Evolutionary conservation across 2,329 filamentous ascomycete species (phyloP), one percentile per base, ranked within the genome.

Genomic region (Alternaria brassicae): DNA sequence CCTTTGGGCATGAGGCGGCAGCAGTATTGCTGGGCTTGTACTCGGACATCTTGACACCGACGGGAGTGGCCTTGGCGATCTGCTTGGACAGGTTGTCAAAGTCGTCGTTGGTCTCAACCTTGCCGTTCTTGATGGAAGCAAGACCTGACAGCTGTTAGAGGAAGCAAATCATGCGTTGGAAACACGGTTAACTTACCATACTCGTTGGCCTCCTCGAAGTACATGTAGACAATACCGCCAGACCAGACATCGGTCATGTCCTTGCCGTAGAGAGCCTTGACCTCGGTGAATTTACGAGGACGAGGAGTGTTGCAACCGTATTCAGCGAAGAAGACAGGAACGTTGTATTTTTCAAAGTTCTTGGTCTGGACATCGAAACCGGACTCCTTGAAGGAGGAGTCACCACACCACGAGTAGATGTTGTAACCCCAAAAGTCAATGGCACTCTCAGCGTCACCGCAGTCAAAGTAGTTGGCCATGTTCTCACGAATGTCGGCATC

Each of bases 351-450:
- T 60, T 84, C 79, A 83, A 97, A 99, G 81, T 97, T 94, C 67
- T 91, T 80, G 69, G 93, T 93, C 78, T 94, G 91, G 56, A 88
- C 85, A 66, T 89, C 84, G 81, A 93, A 99, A 54, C 92, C 92
- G 3, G 95, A 97, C 60, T 84, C 76, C 34, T 83, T 75, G 82
- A 90, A 95, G 72, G 83, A 87, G 74, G 91, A 96, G 70, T 93
- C 79, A 69, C 94, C 95, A 78, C 95, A 99, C 95, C 95, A 99
- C 53, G 93, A 96, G 86, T 99, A 99, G 82, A 98, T 97, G 85
- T 99, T 99, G 89, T 98, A 98, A 60, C 95, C 95, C 91, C 93
- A 99, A 85, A 96, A 98, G 81, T 99, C 95, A 67, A 98, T 97
- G 61, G 90, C 79, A 74, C 81, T 80, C 8, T 83, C 81, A 32